Evolutionary conservation across 2,329 filamentous ascomycete genomes (phyloP).

Genomic region (Claviceps sp.): DNA sequence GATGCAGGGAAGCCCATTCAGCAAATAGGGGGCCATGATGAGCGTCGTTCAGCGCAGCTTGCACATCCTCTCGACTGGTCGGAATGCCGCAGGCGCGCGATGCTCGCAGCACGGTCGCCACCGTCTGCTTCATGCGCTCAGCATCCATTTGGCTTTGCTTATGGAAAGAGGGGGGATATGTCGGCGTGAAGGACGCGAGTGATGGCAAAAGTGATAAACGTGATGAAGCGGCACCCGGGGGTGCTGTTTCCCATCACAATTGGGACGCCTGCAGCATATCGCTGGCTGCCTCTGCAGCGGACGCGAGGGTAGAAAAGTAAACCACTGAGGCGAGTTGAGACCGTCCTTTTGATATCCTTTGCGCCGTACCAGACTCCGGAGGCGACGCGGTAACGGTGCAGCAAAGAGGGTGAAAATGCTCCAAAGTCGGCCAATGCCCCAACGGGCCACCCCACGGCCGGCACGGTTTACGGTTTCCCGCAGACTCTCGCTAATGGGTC

Average conservation of each 20-base stretch:
- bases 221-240: not conserved
- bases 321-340: not conserved
- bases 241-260: constrained; percentile 1
- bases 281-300: constrained; percentile 1
- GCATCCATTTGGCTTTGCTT: constrained; percentile 12
- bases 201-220: not conserved
- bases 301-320: not conserved
- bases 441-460: too few relatives aligned
- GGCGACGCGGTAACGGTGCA: not conserved
- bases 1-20: constrained; percentile 36
- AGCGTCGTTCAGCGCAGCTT: constrained; percentile 21
- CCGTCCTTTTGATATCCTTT: not conserved
- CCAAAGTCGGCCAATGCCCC: too few relatives aligned
- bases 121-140: constrained; percentile 16
- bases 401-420: not conserved
- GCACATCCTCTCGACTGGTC: constrained; percentile 23
- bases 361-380: not conserved
- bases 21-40: constrained; percentile 22
- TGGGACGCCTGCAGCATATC: not conserved
- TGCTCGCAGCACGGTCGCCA: constrained; percentile 20
- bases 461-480: too few relatives aligned
- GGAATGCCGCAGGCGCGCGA: constrained; percentile 19
- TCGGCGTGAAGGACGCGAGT: not conserved
- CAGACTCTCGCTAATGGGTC: too few relatives aligned
- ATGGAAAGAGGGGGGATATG: not conserved